These are phyloP conservation scores for Capsicum rhomboideum DNA, from an alignment of 257 asterid genomes.

Conservation along the genomic window DNA sequence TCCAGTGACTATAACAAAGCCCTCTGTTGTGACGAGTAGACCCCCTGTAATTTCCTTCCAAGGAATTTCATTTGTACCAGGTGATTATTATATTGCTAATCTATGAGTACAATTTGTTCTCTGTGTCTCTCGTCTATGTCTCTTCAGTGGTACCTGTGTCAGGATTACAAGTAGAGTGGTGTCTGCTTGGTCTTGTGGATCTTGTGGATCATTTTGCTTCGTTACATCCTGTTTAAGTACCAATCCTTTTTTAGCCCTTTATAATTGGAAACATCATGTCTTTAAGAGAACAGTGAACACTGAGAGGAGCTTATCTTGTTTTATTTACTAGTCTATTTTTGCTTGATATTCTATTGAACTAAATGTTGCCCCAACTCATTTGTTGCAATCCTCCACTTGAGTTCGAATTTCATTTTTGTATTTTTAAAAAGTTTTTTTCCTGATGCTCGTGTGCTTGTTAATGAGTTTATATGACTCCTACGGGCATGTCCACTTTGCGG, in stretches of 20 bases:
- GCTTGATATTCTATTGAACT: neutral
- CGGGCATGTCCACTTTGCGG: neutral
- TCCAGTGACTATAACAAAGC: conserved; percentile 88
- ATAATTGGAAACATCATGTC: neutral
- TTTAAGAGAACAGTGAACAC: neutral
- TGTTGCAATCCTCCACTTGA: neutral
- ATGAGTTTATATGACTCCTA: neutral
- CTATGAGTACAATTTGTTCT: neutral
- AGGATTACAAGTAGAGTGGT: neutral
- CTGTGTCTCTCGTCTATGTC: neutral
- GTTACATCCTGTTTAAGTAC: neutral
- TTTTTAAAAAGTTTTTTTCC: neutral
- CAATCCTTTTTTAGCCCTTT: neutral
- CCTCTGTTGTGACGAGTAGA: conserved; percentile 48
- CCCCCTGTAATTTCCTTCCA: conserved; percentile 64
- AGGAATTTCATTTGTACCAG: conserved; percentile 74
- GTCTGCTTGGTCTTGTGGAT: neutral
- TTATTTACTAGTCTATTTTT: neutral
- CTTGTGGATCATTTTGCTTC: neutral
- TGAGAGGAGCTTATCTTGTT: neutral
- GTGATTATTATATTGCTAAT: conserved; percentile 25
- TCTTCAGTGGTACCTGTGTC: neutral
- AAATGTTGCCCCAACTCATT: neutral
- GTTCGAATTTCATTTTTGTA: neutral
- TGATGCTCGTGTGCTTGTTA: neutral